phyloP scores from a whole-genome alignment of 23 red algal species.

The Gracilaria domingensis region DNA sequence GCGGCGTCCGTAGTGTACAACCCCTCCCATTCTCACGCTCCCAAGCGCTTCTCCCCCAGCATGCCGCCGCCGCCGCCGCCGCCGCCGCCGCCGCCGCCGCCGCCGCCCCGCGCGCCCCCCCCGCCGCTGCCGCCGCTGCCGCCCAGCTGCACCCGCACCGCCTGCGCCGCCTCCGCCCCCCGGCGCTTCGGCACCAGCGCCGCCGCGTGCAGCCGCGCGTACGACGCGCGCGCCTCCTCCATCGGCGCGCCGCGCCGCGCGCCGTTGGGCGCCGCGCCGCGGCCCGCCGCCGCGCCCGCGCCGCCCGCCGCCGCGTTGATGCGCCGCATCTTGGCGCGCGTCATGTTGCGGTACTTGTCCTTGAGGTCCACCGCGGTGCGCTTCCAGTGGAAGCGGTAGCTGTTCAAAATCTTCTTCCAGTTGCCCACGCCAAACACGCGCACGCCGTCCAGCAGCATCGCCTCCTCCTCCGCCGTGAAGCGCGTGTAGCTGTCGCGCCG shows the following conservation, averaged over 20 bases:
- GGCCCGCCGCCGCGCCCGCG: not conserved
- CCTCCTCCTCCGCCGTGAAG: constrained; percentile 85
- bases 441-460: constrained; percentile 81
- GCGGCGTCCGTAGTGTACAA: no score
- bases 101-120: not conserved
- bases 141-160: constrained; percentile 10
- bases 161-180: not conserved
- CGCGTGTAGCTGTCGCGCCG: constrained; percentile 77
- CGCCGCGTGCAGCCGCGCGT: not conserved
- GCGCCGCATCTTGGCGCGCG: constrained; percentile 56
- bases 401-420: constrained; percentile 89
- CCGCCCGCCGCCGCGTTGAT: constrained; percentile 31
- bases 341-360: constrained; percentile 92
- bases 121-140: not conserved
- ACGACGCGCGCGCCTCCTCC: not conserved
- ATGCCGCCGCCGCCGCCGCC: not conserved
- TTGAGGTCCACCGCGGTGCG: constrained; percentile 82
- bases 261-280: constrained; percentile 1
- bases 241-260: not conserved
- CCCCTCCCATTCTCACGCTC: not conserved
- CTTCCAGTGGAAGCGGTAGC: constrained; percentile 78
- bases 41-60: constrained; percentile 12
- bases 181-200: not conserved
- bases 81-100: not conserved
- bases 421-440: constrained; percentile 78